Percentiles rank a stretch among this genome's conserved stretches.
Conservation (phyloP, 257 asterid species). For the Jacaranda mimosifolia region DNA sequence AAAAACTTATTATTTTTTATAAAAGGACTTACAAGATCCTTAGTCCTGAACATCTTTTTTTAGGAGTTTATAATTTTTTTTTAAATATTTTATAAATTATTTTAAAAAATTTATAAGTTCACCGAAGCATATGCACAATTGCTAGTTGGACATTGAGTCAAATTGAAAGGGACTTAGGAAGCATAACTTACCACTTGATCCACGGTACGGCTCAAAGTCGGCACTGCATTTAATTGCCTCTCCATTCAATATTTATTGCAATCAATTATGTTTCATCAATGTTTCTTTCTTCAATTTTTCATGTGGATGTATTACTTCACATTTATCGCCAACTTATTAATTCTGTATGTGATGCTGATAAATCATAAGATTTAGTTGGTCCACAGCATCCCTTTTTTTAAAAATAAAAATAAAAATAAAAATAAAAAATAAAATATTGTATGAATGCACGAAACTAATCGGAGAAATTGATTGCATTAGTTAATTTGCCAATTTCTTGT, state of each 20-base stretch:
- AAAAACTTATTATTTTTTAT: too few species aligned
- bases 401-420: too few species aligned
- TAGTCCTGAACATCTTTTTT: too few species aligned
- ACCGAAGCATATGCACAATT: background rate
- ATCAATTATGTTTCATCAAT: constrained; percentile 30
- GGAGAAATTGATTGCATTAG: constrained; percentile 6
- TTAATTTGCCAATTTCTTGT: constrained; percentile 22
- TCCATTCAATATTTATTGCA: constrained; percentile 35
- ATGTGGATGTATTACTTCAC: background rate
- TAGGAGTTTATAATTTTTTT: too few species aligned
- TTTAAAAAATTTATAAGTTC: too few species aligned
- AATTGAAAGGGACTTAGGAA: constrained; percentile 36
- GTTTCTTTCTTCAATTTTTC: background rate
- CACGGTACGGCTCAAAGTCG: constrained; percentile 1
- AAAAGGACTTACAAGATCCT: too few species aligned
- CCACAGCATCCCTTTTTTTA: constrained; percentile 22
- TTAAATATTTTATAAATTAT: too few species aligned
- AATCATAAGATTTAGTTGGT: background rate
- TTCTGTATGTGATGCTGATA: background rate
- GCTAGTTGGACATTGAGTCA: constrained; percentile 24
- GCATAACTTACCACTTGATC: constrained; percentile 31
- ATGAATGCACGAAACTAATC: constrained; percentile 37
- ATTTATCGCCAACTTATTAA: too few species aligned
- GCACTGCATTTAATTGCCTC: constrained; percentile 31
- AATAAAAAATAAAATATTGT: background rate